Percentiles rank a stretch among this genome's conserved stretches.
Conservation (phyloP, 2,329 filamentous ascomycete genomes). For the Xylaria arbuscula region DNA sequence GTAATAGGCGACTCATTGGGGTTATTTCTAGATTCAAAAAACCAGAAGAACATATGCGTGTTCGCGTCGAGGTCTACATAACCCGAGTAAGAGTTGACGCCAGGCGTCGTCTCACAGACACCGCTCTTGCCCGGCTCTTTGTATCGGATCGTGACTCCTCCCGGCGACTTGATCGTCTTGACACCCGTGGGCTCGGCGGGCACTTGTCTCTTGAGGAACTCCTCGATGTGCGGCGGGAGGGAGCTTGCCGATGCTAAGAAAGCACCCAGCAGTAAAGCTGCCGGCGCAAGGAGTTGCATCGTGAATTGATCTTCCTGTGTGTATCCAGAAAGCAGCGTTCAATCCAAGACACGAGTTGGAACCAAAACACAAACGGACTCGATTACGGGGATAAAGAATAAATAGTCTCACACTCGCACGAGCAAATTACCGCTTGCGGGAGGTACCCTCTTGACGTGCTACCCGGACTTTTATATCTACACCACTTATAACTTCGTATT, state of each 20-base stretch:
- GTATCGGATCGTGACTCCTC: slow-evolving; percentile 59
- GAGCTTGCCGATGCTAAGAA: slow-evolving; percentile 38
- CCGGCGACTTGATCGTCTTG: slow-evolving; percentile 57
- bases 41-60: slow-evolving; percentile 60
- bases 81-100: slow-evolving; percentile 60
- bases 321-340: neutral
- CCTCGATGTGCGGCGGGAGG: slow-evolving; percentile 42
- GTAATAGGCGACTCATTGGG: slow-evolving; percentile 56
- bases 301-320: neutral
- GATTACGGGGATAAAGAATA: neutral
- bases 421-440: neutral
- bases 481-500: slow-evolving; percentile 15
- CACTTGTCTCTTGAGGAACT: slow-evolving; percentile 48
- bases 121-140: slow-evolving; percentile 61
- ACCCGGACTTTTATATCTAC: slow-evolving; percentile 22
- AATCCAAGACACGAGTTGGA: neutral
- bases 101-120: slow-evolving; percentile 63
- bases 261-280: slow-evolving; percentile 37
- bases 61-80: slow-evolving; percentile 47
- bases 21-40: slow-evolving; percentile 57
- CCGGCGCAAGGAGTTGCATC: slow-evolving; percentile 33
- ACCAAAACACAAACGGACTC: neutral
- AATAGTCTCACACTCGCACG: slow-evolving; percentile 6
- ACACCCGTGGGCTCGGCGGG: slow-evolving; percentile 57
- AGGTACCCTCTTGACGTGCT: neutral